Percentiles rank a stretch among this genome's conserved stretches.
These are phyloP conservation scores for Colletotrichum paranaense DNA, from an alignment of 2,329 filamentous ascomycete species.

Conservation along the genomic window DNA sequence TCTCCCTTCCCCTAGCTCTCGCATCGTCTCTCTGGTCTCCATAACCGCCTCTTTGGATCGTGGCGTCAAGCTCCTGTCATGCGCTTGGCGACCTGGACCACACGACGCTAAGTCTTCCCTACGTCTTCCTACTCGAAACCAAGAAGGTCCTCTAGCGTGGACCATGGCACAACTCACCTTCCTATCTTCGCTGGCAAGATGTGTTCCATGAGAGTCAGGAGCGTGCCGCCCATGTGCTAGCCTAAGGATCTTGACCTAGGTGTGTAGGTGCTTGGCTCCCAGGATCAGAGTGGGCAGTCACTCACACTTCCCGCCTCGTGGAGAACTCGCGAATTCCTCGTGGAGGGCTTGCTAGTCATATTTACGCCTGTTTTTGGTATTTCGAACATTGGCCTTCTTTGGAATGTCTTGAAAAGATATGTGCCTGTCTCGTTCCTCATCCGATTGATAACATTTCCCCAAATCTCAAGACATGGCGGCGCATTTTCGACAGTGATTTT, in stretches of 20 bases:
- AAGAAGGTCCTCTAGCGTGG: not conserved
- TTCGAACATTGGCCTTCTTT: not conserved
- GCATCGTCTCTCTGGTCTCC: not conserved
- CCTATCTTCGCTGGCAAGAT: not conserved
- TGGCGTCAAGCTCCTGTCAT: constrained; percentile 27
- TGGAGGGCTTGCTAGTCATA: not conserved
- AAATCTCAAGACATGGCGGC: not conserved
- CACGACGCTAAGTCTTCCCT: not conserved
- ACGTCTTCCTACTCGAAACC: not conserved
- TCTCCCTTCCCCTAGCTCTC: not conserved
- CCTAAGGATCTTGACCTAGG: not conserved
- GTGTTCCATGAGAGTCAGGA: not conserved
- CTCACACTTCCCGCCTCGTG: not conserved
- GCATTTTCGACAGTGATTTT: not conserved
- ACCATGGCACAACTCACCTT: not conserved
- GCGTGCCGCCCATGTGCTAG: not conserved
- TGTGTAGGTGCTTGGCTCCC: not conserved
- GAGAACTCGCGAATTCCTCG: not conserved
- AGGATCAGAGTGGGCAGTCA: too few species aligned
- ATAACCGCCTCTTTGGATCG: not conserved
- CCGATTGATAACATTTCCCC: not conserved
- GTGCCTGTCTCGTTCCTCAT: not conserved
- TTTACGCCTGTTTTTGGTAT: not conserved
- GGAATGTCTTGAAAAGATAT: not conserved
- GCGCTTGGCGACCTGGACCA: not conserved